These are phyloP conservation scores for Psidium friedrichsthalianum DNA, from an alignment of 345 rosid species.

Conservation along the genomic window DNA sequence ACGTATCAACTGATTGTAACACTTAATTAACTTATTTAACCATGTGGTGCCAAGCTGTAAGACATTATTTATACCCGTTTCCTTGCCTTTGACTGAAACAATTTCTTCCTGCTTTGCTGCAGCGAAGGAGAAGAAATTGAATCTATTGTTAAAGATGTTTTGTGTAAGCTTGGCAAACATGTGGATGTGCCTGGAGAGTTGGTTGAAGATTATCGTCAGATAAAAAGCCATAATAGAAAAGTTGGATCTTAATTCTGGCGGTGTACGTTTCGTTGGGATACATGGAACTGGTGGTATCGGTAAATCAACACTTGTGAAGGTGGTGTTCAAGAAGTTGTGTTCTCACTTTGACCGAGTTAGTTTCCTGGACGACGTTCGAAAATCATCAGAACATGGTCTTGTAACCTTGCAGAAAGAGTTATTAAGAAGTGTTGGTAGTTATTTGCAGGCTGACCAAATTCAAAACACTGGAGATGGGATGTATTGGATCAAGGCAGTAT, in stretches of 20 bases:
- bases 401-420: no score
- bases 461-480: no score
- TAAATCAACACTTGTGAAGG: not conserved
- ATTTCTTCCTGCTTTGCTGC: not conserved
- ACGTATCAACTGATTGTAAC: not conserved
- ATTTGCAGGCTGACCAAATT: no score
- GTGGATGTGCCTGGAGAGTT: not conserved
- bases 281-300: not conserved
- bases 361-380: slow-evolving; percentile 13
- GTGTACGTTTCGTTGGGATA: not conserved
- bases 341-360: not conserved
- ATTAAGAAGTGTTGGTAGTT: no score
- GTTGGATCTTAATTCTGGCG: not conserved
- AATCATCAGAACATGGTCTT: fast-evolving
- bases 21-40: not conserved
- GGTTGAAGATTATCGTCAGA: fast-evolving
- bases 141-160: fast-evolving
- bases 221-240: not conserved
- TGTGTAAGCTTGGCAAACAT: fast-evolving
- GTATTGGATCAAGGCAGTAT: not conserved
- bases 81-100: not conserved
- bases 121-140: fast-evolving
- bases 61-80: no score
- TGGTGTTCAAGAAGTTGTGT: not conserved
- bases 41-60: no score